Conservation (phyloP, 768 basidiomycete species). For the Daedaleopsis sinensis region DNA sequence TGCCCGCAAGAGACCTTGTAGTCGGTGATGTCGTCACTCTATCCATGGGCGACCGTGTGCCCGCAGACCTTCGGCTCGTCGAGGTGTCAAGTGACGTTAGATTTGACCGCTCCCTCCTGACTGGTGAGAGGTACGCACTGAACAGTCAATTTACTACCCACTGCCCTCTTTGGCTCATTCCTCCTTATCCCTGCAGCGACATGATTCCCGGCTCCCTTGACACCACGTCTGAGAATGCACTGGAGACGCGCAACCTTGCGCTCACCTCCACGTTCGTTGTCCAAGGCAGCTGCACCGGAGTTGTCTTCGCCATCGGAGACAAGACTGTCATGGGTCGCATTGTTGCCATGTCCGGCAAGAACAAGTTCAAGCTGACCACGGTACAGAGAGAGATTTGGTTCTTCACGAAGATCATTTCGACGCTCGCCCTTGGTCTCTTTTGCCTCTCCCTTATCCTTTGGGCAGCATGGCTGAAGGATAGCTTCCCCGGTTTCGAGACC, state of each 20-base stretch:
- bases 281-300: slow-evolving; percentile 49
- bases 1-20: slow-evolving; percentile 59
- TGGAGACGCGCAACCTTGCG: slow-evolving; percentile 59
- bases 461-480: slow-evolving; percentile 42
- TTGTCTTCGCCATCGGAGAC: slow-evolving; percentile 54
- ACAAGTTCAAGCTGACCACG: slow-evolving; percentile 48
- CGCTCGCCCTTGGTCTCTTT: slow-evolving; percentile 42
- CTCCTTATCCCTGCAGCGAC: slow-evolving; percentile 38
- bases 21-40: slow-evolving; percentile 69
- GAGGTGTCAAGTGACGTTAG: slow-evolving; percentile 60
- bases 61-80: slow-evolving; percentile 71
- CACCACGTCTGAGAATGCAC: slow-evolving; percentile 33
- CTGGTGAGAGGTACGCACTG: slow-evolving; percentile 50
- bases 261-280: slow-evolving; percentile 58
- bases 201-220: slow-evolving; percentile 49
- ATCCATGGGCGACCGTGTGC: slow-evolving; percentile 67
- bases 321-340: slow-evolving; percentile 51
- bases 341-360: slow-evolving; percentile 53
- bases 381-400: slow-evolving; percentile 52
- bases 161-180: slow-evolving; percentile 32
- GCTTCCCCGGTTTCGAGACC: slow-evolving; percentile 49
- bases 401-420: slow-evolving; percentile 56
- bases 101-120: slow-evolving; percentile 68
- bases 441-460: slow-evolving; percentile 41
- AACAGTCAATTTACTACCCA: slow-evolving; percentile 1